phyloP scores from a whole-genome alignment of 495 filamentous ascomycete species.

The Tuber umbilicatum region DNA sequence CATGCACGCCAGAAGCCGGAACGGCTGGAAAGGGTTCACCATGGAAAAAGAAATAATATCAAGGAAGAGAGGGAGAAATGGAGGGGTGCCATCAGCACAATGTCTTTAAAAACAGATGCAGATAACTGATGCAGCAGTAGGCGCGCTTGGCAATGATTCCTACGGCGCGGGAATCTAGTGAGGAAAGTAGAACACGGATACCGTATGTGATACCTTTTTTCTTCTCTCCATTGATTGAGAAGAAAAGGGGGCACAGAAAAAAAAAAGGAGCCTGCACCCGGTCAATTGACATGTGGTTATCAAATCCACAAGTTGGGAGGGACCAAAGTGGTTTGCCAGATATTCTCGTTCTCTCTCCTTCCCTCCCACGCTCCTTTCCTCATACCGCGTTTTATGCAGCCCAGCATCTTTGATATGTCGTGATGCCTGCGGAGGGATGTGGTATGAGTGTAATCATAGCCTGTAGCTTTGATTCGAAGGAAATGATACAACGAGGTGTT shows the following conservation, averaged over 20 bases:
- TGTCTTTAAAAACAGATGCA: background rate
- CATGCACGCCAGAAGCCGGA: background rate
- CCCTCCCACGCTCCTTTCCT: background rate
- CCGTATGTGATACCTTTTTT: background rate
- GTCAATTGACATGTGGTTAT: background rate
- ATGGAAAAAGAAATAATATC: background rate
- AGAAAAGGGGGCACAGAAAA: background rate
- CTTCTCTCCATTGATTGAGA: background rate
- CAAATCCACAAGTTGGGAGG: background rate
- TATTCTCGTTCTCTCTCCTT: background rate
- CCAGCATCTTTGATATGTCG: background rate
- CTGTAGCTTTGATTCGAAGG: background rate
- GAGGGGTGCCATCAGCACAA: background rate
- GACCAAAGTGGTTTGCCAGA: background rate
- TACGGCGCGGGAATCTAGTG: background rate
- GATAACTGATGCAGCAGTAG: background rate
- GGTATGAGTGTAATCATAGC: background rate
- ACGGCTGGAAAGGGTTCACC: background rate
- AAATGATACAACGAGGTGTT: slow-evolving; percentile 2
- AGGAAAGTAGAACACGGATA: background rate
- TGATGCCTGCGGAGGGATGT: background rate
- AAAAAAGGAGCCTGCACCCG: background rate
- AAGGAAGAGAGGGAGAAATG: background rate
- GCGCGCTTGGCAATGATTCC: slow-evolving; percentile 1
- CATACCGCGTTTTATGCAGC: background rate